Evolutionary conservation across 2,329 filamentous ascomycete genomes (phyloP).

Genomic region (Aspergillus amoenus): DNA sequence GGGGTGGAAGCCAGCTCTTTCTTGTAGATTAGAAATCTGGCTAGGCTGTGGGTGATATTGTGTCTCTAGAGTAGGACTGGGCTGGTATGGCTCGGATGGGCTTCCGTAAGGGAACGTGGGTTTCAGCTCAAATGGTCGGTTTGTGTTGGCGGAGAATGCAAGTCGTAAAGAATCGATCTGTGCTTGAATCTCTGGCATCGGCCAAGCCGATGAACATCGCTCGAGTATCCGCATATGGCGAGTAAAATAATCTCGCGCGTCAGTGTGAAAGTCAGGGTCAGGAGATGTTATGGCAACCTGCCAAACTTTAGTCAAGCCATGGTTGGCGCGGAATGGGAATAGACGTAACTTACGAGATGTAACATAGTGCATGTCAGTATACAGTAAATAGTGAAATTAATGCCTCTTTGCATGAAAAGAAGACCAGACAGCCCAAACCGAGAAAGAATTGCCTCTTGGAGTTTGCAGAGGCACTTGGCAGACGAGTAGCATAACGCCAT

Average conservation of each 20-base stretch:
- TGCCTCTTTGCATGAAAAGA: constrained; percentile 87
- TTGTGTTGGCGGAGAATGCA: constrained; percentile 84
- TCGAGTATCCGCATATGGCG: constrained; percentile 93
- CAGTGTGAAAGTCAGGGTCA: constrained; percentile 79
- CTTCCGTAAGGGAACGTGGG: constrained; percentile 84
- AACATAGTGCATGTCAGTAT: constrained; percentile 89
- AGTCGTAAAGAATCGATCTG: constrained; percentile 87
- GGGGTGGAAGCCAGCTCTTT: constrained; percentile 51
- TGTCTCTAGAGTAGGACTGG: constrained; percentile 60
- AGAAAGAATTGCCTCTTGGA: constrained; percentile 80
- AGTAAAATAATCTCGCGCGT: constrained; percentile 85
- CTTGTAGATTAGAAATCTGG: constrained; percentile 46
- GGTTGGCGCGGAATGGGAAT: background rate
- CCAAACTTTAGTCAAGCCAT: background rate
- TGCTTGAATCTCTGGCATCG: constrained; percentile 83
- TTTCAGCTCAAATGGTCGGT: constrained; percentile 85
- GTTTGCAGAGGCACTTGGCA: constrained; percentile 78
- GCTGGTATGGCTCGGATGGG: constrained; percentile 62
- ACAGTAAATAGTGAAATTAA: constrained; percentile 93
- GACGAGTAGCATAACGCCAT: constrained; percentile 84
- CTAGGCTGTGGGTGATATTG: constrained; percentile 53
- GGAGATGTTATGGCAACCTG: constrained; percentile 91
- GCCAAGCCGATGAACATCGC: constrained; percentile 77
- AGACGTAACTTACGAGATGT: constrained; percentile 70
- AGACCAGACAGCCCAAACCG: constrained; percentile 77